Base-by-base conservation (phyloP, 108 stramenopile genomes). In the Schizochytrium sp. region DNA sequence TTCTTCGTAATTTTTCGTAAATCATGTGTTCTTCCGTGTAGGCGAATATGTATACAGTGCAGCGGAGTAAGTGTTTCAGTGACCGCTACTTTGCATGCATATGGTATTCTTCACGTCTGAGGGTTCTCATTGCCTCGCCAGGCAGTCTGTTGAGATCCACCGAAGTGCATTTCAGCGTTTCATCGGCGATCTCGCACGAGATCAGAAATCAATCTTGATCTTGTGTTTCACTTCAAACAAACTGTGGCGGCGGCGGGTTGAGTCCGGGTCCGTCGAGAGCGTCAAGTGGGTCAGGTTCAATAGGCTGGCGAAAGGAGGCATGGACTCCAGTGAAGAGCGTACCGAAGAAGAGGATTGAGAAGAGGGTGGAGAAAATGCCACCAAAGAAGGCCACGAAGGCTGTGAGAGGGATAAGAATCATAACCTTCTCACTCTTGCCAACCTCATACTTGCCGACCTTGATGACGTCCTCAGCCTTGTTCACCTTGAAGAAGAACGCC, bases 401-500 rank as follows among this genome's bases (percentile, higher is more conserved):
- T n/a, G 47, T 17, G 47, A 83, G 76, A 13, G 76, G 76, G 47
- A 83, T 83, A 53, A 83, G 13, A 40, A 83, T 55, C 76, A 83
- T 83, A 47, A 50, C 28, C 76, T 83, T 83, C 2, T 83, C 76
- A 1, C 55, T 83, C 40, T 53, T 17, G 13, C 76, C 76, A 2
- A 83, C 28, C 47, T 83, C 50, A 53, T 83, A 83, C 3, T 83
- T 49, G 76, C 76, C 76, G 76, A 83, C 53, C 47, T 49, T 83
- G 53, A 83, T 83, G 76, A 83, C 76, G 76, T 83, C 76, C 3
- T 83, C 76, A 13, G 76, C 76, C 76, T 83, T 83, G 53, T 83
- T 83, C 0, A 83, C 53, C 76, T 83, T 83, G 53, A 83, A 83
- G 76, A 83, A 83, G 13, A 83, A 55, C 38, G 76, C 76, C 76